Percentiles rank a stretch among this genome's conserved stretches.
Evolutionary conservation across 495 filamentous ascomycete genomes (phyloP).

Genomic region (Chaetomium fimeti): DNA sequence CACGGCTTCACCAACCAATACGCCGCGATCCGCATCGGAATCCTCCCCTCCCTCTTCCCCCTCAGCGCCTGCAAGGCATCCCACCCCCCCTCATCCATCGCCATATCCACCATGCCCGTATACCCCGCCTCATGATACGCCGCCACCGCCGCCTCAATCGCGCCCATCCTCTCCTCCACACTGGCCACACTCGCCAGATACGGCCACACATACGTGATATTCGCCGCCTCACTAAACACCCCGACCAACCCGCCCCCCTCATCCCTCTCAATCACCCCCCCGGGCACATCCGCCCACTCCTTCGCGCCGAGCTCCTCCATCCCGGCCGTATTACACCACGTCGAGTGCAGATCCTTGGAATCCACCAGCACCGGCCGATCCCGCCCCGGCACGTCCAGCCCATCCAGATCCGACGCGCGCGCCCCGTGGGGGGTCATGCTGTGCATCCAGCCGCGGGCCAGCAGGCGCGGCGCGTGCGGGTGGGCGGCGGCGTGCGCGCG

Average conservation of each 20-base stretch:
- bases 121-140: slow-evolving; percentile 58
- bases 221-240: slow-evolving; percentile 58
- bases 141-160: slow-evolving; percentile 49
- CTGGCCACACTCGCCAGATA: slow-evolving; percentile 53
- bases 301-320: slow-evolving; percentile 53
- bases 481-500: slow-evolving; percentile 50
- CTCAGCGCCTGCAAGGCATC: slow-evolving; percentile 53
- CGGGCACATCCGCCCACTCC: slow-evolving; percentile 51
- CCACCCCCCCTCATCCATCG: slow-evolving; percentile 65
- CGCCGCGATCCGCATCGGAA: slow-evolving; percentile 59
- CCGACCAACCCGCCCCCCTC: slow-evolving; percentile 52
- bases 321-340: slow-evolving; percentile 60
- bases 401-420: slow-evolving; percentile 69
- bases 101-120: slow-evolving; percentile 66
- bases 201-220: slow-evolving; percentile 58
- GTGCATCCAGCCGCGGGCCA: slow-evolving; percentile 63
- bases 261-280: slow-evolving; percentile 57
- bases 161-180: slow-evolving; percentile 53
- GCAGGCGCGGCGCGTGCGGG: slow-evolving; percentile 51
- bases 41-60: slow-evolving; percentile 34
- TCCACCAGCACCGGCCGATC: slow-evolving; percentile 60
- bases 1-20: slow-evolving; percentile 61
- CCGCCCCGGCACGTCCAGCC: slow-evolving; percentile 43
- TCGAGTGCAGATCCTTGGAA: slow-evolving; percentile 61
- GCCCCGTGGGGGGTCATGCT: slow-evolving; percentile 53